A percentile compares a stretch with the other conserved stretches of the same genome.
These are phyloP conservation scores for Candida loeiensis DNA, from an alignment of 805 yeast genomes.

Conservation along the genomic window DNA sequence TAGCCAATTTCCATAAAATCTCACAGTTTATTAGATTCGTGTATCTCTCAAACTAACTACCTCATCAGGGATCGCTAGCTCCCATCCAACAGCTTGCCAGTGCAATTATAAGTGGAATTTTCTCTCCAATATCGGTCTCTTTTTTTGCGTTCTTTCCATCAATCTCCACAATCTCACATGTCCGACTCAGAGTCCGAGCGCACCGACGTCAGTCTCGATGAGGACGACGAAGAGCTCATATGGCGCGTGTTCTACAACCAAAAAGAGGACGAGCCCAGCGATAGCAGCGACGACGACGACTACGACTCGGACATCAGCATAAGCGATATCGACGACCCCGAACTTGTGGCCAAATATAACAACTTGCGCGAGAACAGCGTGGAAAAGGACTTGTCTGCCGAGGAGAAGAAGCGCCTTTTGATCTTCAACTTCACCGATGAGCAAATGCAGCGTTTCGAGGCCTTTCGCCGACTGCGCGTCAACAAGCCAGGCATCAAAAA, in stretches of 20 bases:
- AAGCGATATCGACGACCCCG: conserved; percentile 34
- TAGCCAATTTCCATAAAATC: too few species aligned
- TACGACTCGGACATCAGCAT: conserved; percentile 21
- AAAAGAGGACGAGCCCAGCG: conserved; percentile 15
- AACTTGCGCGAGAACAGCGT: conserved; percentile 30
- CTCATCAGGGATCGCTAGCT: too few species aligned
- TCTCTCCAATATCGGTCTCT: not conserved
- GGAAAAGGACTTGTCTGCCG: conserved; percentile 34
- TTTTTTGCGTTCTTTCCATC: not conserved
- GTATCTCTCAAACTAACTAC: too few species aligned
- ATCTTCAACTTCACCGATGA: conserved; percentile 72
- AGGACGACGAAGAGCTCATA: conserved; percentile 44
- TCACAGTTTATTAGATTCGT: too few species aligned
- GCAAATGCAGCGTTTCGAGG: conserved; percentile 85
- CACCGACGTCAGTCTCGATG: conserved; percentile 38
- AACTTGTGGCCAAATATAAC: conserved; percentile 28
- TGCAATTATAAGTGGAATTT: too few species aligned
- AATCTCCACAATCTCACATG: not conserved
- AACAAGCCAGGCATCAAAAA: conserved; percentile 72
- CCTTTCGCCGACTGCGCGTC: conserved; percentile 67
- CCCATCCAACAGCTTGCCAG: too few species aligned
- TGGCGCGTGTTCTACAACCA: conserved; percentile 38
- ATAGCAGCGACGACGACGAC: conserved; percentile 21
- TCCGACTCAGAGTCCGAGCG: not conserved
- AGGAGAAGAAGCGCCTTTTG: conserved; percentile 58